phyloP scores from a whole-genome alignment of 257 asterid species.

The Anisodus acutangulus region DNA sequence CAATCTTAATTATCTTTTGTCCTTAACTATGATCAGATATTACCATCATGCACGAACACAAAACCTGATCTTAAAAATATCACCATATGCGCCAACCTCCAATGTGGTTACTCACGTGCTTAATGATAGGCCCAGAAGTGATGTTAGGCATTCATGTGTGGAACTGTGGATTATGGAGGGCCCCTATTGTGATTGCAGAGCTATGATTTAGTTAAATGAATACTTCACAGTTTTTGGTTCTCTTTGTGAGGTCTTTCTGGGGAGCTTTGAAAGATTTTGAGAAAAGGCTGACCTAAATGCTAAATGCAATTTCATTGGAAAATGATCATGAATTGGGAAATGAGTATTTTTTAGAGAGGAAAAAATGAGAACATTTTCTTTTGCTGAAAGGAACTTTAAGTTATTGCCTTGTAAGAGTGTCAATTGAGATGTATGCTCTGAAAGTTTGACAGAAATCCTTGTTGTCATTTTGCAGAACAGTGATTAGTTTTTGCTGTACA shows the following conservation, averaged over 20 bases:
- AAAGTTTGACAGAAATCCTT: slow-evolving; percentile 25
- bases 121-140: not conserved
- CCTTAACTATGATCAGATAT: not conserved
- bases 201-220: not conserved
- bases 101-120: slow-evolving; percentile 3
- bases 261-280: not conserved
- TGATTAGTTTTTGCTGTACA: slow-evolving; percentile 20
- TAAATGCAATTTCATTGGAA: not conserved
- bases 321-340: slow-evolving; percentile 5
- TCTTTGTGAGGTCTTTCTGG: not conserved
- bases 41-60: slow-evolving; percentile 17
- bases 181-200: not conserved
- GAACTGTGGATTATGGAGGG: slow-evolving; percentile 5
- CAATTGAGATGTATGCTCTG: slow-evolving; percentile 3
- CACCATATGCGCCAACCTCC: not conserved
- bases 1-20: not conserved
- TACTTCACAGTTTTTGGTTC: slow-evolving; percentile 6
- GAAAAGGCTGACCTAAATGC: not conserved
- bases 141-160: slow-evolving; percentile 2
- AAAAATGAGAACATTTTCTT: not conserved
- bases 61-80: not conserved
- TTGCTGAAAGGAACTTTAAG: not conserved
- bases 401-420: not conserved
- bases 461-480: slow-evolving; percentile 27
- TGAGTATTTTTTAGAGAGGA: not conserved